These are phyloP conservation scores for Pyrus hybrid DNA, from an alignment of 331 rosid species.

Conservation along the genomic window DNA sequence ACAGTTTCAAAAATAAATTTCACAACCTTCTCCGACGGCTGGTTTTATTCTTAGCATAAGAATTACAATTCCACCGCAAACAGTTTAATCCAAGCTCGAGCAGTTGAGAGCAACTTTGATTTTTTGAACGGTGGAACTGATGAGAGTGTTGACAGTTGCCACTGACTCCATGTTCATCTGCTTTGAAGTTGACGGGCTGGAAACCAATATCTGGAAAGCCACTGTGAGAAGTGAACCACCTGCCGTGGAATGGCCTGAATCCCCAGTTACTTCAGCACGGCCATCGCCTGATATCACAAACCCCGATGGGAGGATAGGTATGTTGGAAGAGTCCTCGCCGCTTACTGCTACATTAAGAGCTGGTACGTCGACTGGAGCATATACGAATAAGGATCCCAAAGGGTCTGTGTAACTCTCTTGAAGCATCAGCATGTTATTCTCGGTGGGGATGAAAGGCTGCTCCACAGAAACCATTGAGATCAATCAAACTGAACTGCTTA, in stretches of 20 bases:
- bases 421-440: constrained; percentile 31
- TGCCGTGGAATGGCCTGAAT: not conserved
- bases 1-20: not conserved
- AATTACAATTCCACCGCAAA: not conserved
- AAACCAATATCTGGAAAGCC: constrained; percentile 38
- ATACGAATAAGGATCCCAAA: constrained; percentile 38
- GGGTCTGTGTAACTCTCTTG: constrained; percentile 55
- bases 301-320: constrained; percentile 69
- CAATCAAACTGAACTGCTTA: not conserved
- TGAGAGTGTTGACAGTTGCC: constrained; percentile 25
- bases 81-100: not conserved
- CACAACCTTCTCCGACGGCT: not conserved
- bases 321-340: constrained; percentile 29
- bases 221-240: constrained; percentile 47
- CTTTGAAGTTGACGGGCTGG: not conserved
- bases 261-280: not conserved
- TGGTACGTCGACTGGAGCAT: constrained; percentile 40
- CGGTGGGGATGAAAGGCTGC: constrained; percentile 39
- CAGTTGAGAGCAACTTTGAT: constrained; percentile 43
- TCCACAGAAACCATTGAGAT: not conserved
- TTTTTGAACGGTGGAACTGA: constrained; percentile 35
- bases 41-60: not conserved
- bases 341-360: constrained; percentile 10
- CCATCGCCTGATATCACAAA: constrained; percentile 43
- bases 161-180: constrained; percentile 31